These are phyloP conservation scores for Penicillium pancosmium DNA, from an alignment of 495 filamentous ascomycete species.

Conservation along the genomic window DNA sequence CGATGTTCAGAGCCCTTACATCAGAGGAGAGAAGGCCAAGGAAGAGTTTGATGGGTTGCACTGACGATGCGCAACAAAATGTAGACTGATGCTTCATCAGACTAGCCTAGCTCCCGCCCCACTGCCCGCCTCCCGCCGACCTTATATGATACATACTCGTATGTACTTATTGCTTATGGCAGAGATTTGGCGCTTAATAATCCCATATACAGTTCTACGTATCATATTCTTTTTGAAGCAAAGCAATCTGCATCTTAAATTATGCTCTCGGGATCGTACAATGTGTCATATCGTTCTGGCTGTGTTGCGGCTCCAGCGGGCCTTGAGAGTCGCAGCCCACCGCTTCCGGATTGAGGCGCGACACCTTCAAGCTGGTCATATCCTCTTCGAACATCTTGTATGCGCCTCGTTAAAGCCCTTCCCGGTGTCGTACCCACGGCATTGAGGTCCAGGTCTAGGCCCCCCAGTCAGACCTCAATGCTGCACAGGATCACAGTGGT, in stretches of 20 bases:
- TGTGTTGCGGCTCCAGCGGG: slow-evolving; percentile 2
- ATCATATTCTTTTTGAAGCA: background rate
- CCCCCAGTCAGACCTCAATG: background rate
- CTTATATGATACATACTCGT: background rate
- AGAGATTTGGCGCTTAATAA: no score
- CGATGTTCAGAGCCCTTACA: slow-evolving; percentile 5
- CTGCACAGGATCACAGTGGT: slow-evolving; percentile 10
- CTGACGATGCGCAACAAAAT: slow-evolving; percentile 20
- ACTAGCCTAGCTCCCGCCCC: background rate
- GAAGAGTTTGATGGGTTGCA: slow-evolving; percentile 9
- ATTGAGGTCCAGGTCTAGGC: slow-evolving; percentile 1
- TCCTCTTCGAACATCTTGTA: background rate
- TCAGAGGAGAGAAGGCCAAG: slow-evolving; percentile 18
- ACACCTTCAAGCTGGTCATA: no score
- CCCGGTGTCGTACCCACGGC: background rate
- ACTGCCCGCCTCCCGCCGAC: slow-evolving; percentile 14
- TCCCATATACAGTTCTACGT: no score
- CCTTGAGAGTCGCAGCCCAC: background rate
- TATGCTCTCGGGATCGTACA: background rate
- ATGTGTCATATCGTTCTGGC: background rate
- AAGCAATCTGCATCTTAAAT: background rate
- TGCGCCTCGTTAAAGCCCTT: background rate
- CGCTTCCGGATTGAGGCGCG: background rate
- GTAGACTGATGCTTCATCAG: background rate
- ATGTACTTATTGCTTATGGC: no score